Percentiles rank a stretch among this genome's conserved stretches.
Evolutionary conservation across 345 rosid species (phyloP).

Genomic region (Ricinus communis): DNA sequence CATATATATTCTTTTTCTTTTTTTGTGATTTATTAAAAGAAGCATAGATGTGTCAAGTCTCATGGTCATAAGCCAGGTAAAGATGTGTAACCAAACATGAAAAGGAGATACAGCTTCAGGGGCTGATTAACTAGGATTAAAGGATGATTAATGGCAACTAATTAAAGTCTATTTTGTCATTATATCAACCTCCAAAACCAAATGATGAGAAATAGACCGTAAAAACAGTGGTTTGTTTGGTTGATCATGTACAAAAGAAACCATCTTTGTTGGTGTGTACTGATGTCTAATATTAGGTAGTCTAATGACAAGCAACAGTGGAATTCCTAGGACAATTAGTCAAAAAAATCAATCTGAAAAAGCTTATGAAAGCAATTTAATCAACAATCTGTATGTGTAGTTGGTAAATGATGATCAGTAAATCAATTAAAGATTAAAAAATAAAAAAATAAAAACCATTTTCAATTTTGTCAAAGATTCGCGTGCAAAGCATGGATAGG

Average conservation of each 20-base stretch:
- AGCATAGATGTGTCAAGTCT: no score
- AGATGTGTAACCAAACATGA: background rate
- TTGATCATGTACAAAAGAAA: background rate
- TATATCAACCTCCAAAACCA: background rate
- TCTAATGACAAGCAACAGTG: slow-evolving; percentile 5
- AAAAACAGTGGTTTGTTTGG: slow-evolving; percentile 12
- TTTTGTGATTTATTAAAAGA: no score
- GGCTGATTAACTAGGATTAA: background rate
- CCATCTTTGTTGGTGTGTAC: background rate
- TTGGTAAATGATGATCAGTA: slow-evolving; percentile 38
- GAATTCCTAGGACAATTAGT: slow-evolving; percentile 21
- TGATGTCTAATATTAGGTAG: slow-evolving; percentile 3
- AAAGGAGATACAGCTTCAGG: background rate
- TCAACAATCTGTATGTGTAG: slow-evolving; percentile 31
- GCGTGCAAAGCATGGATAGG: slow-evolving; percentile 47
- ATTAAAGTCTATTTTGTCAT: background rate
- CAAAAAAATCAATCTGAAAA: slow-evolving; percentile 19
- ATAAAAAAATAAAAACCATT: slow-evolving; percentile 27
- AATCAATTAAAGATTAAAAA: no score
- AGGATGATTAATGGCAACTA: background rate
- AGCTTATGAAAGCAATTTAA: background rate
- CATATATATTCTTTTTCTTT: no score
- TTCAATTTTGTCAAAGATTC: slow-evolving; percentile 44
- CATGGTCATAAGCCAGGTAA: no score
- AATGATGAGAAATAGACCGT: background rate